Base-by-base conservation (phyloP, 2,329 filamentous ascomycete genomes). In the Aspergillus terreus region DNA sequence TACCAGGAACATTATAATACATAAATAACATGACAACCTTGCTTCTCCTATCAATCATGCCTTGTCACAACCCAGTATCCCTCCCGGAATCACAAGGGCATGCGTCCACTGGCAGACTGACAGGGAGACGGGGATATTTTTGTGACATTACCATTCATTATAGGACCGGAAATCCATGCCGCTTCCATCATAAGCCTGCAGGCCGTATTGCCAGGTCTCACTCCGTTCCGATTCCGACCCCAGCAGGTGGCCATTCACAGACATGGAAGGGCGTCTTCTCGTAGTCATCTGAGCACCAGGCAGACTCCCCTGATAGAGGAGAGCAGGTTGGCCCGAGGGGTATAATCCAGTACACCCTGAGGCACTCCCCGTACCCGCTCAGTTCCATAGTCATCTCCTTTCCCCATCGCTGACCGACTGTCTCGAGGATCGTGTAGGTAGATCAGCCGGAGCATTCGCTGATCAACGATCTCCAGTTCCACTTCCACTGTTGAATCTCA, bases 401-500 rank as follows among this genome's bases (percentile, higher is more conserved):
- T 38, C 14, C 35, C 35, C 33, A 36, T 36, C 33, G 11, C 14
- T n/a, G 10, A 12, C 12, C 35, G 35, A 17, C n/a, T 38, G 7
- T 17, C 15, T 17, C 14, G 14, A 38, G 5, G 11, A 27, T 15
- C 1, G 19, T 23, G 23, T 23, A n/a, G 4, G 30, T 11, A 17
- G 42, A 11, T 44, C 19, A 30, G n/a, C 47, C 25, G 3, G 12
- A 41, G 35, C 38, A 49, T 25, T 44, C 36, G 32, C 21, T 30
- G 19, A 43, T 46, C 25, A 54, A 46, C 53, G 45, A 52, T 44
- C 43, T 48, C 44, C 53, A 50, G 57, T 51, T 35, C 52, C 50
- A 44, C 56, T 47, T 44, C 49, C 47, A 30, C 56, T 59, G 48
- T 67, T 63, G 33, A 62, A 58, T 35, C 63, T 61, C 49, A 76